Conservation (phyloP, 1,139 yeast genomes). For the Sugiyamaella pinicola region DNA sequence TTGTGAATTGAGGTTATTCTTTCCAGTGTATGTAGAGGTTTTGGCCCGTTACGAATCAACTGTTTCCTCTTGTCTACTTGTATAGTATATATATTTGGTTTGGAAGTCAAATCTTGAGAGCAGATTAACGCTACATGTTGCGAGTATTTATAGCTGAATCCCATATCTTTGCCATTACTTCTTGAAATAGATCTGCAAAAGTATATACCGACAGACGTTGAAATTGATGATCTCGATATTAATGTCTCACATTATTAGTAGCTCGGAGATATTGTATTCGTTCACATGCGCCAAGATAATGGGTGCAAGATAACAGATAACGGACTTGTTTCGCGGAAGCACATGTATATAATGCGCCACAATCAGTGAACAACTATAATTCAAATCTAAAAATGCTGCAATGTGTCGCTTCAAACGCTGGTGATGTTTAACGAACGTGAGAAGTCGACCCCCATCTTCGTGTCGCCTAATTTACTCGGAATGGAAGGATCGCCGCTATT, state of each 20-base stretch:
- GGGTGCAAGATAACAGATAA: neutral
- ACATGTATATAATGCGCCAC: neutral
- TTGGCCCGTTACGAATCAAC: no score
- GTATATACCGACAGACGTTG: neutral
- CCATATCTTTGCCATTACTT: neutral
- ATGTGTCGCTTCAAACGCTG: neutral
- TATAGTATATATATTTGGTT: no score
- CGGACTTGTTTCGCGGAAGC: no score
- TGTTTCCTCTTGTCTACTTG: no score
- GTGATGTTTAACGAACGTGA: neutral
- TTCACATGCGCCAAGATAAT: neutral
- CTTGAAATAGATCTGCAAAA: neutral
- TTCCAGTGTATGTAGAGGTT: no score
- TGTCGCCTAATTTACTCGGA: conserved; percentile 3
- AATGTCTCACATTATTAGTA: neutral
- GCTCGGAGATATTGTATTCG: no score
- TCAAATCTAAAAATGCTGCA: neutral
- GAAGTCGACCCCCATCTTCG: neutral
- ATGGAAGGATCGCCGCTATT: neutral
- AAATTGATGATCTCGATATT: neutral
- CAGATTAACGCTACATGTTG: no score
- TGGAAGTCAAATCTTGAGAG: no score
- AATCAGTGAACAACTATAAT: neutral
- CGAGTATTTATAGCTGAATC: neutral
- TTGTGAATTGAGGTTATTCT: no score